Base-by-base conservation (phyloP, 495 filamentous ascomycete genomes). In the Rhypophila decipiens region DNA sequence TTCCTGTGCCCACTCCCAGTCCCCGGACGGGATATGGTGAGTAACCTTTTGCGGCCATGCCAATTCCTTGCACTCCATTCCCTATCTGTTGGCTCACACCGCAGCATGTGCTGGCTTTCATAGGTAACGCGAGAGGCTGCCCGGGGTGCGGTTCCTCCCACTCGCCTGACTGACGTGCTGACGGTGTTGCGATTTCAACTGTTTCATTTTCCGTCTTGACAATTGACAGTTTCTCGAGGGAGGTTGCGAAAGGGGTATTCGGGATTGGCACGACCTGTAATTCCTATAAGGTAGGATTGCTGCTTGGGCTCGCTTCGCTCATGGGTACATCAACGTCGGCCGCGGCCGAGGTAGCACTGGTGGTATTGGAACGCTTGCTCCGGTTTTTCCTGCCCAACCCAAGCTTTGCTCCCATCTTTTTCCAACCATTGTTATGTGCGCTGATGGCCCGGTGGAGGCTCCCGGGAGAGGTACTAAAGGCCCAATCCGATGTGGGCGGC, bases 331-430 rank as follows among this genome's bases (percentile, higher is more conserved):
- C 59, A 34, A 46, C 40, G 11, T 58, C 60, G 20, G 49, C 42
- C n/a, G 53, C 57, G 36, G 57, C 58, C 17, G 60, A 60, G 21
- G 55, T 61, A 56, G 36, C 59, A 17, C 64, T 68, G 33, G 71
- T 59, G 21, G 68, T 63, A 57, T 71, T 60, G 12, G 54, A 47
- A 11, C 68, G 69, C 36, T 63, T 61, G 36, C 55, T 68, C 39
- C 69, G 71, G 44, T 56, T 59, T 47, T 77, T 82, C 61, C 78
- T 82, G 50, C 80, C 79, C 59, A 86, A 80, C 3, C 85, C 84
- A 20, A 94, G 64, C 64, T 84, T 87, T 43, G 80, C 81, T 9
- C 85, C 80, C 79, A 91, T 85, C 68, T 88, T 90, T 71, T 88
- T 93, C 87, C 88, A 94, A 46, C 79, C 71, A 49, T 69, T 79